Conservation (phyloP, 192 early-diverging fungal species). For the Bifiguratus adelaidae region DNA sequence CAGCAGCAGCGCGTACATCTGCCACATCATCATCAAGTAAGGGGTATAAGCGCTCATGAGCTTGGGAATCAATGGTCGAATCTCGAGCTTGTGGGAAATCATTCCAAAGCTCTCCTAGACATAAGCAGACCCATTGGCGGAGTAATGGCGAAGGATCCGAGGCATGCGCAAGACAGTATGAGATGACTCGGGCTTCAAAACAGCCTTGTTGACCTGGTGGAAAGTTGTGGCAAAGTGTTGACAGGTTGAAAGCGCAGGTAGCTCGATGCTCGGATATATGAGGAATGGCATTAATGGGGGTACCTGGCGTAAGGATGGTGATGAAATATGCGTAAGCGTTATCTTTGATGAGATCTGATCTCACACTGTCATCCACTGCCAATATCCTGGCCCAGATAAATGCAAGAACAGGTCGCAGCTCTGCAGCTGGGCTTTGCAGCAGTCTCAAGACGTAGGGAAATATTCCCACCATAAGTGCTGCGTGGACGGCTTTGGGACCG, state of each 20-base stretch:
- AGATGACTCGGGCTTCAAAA: conserved; percentile 53
- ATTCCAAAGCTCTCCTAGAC: conserved; percentile 79
- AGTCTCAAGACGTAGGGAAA: conserved; percentile 96
- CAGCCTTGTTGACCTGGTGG: conserved; percentile 78
- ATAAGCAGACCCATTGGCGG: conserved; percentile 85
- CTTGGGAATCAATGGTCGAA: conserved; percentile 43
- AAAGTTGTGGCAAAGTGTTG: conserved; percentile 85
- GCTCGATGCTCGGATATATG: conserved; percentile 83
- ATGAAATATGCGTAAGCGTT: conserved; percentile 91
- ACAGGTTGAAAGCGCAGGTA: conserved; percentile 91
- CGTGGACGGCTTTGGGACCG: conserved; percentile 89
- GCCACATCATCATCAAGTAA: conserved; percentile 59
- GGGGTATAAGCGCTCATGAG: conserved; percentile 48
- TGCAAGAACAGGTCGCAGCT: conserved; percentile 88
- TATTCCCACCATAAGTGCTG: conserved; percentile 89
- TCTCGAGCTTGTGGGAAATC: conserved; percentile 61
- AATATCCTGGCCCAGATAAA: conserved; percentile 97
- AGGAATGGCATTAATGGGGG: conserved; percentile 45
- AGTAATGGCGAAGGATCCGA: conserved; percentile 62
- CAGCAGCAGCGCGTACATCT: conserved; percentile 73
- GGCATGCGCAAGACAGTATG: conserved; percentile 53
- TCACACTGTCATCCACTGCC: conserved; percentile 83
- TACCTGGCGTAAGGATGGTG: conserved; percentile 70
- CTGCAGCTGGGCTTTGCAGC: conserved; percentile 81
- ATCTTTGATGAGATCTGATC: conserved; percentile 85